Conservation (phyloP, 1,139 yeast genomes). For the Debaryomycetaceae sp. region DNA sequence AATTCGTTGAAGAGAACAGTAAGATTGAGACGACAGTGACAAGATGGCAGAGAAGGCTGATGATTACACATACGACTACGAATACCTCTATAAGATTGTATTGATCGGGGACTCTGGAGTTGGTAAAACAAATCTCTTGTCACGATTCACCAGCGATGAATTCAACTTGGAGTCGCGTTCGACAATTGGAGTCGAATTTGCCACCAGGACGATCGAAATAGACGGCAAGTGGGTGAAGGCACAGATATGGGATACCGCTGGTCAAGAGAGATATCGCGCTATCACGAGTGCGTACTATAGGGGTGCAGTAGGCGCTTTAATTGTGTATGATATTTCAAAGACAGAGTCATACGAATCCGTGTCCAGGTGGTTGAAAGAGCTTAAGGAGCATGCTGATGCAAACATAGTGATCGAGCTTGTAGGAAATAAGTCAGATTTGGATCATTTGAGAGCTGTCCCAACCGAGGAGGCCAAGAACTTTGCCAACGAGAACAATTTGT, state of each 20-base stretch:
- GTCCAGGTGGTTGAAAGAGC: slow-evolving; percentile 91
- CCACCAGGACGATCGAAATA: slow-evolving; percentile 90
- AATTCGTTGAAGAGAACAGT: not conserved
- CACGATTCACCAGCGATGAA: slow-evolving; percentile 93
- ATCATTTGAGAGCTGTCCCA: slow-evolving; percentile 94
- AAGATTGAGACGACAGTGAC: not conserved
- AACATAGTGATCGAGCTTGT: slow-evolving; percentile 95
- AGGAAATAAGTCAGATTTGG: slow-evolving; percentile 83
- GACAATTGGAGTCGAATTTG: slow-evolving; percentile 97
- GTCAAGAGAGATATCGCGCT: slow-evolving; percentile 97
- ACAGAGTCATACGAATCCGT: slow-evolving; percentile 92
- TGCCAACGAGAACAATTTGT: slow-evolving; percentile 87
- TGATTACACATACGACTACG: slow-evolving; percentile 90
- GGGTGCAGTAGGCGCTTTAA: slow-evolving; percentile 97
- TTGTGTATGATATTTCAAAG: slow-evolving; percentile 93
- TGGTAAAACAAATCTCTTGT: slow-evolving; percentile 90
- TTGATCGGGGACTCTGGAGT: slow-evolving; percentile 98
- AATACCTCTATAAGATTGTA: slow-evolving; percentile 90
- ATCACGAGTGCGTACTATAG: slow-evolving; percentile 96
- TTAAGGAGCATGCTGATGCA: slow-evolving; percentile 95
- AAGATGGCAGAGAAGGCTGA: slow-evolving; percentile 50
- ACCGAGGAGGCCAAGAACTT: slow-evolving; percentile 96
- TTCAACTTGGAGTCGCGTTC: slow-evolving; percentile 92
- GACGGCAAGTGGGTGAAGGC: slow-evolving; percentile 96
- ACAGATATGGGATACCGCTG: slow-evolving; percentile 99